Evolutionary conservation across 768 basidiomycete species (phyloP).

Genomic region (Heimioporus sp.): DNA sequence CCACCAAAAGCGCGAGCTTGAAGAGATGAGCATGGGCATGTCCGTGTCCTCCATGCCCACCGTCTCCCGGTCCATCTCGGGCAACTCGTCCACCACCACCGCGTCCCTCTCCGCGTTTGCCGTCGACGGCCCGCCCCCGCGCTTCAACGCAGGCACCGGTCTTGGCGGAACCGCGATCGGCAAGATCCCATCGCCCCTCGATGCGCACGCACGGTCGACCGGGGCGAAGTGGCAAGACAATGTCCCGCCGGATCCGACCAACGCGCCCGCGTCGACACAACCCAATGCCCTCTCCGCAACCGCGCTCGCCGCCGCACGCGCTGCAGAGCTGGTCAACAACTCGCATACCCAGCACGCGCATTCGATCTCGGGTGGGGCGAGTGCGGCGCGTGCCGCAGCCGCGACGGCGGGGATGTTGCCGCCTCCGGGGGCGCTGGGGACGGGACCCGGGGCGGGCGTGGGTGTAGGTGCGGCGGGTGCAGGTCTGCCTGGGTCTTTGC

Average conservation of each 20-base stretch:
- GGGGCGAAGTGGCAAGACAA: slow-evolving; percentile 46
- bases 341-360: slow-evolving; percentile 40
- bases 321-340: slow-evolving; percentile 64
- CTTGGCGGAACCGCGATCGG: slow-evolving; percentile 65
- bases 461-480: too few species aligned
- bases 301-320: slow-evolving; percentile 51
- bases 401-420: slow-evolving; percentile 23
- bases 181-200: slow-evolving; percentile 41
- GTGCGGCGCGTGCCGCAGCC: neutral
- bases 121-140: slow-evolving; percentile 52
- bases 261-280: slow-evolving; percentile 21
- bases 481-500: slow-evolving; percentile 25
- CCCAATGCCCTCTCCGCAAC: slow-evolving; percentile 40
- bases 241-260: slow-evolving; percentile 34
- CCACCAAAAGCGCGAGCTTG: slow-evolving; percentile 92
- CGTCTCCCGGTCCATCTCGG: slow-evolving; percentile 20
- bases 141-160: slow-evolving; percentile 91
- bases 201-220: slow-evolving; percentile 34
- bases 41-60: slow-evolving; percentile 10
- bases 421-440: too few species aligned
- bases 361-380: slow-evolving; percentile 30
- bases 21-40: slow-evolving; percentile 49
- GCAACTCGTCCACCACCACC: slow-evolving; percentile 10
- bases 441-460: too few species aligned
- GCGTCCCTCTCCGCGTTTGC: slow-evolving; percentile 38